Evolutionary conservation across 2,329 filamentous ascomycete species (phyloP), one percentile per base, ranked within the genome.

Genomic region (Colletotrichum navitas): DNA sequence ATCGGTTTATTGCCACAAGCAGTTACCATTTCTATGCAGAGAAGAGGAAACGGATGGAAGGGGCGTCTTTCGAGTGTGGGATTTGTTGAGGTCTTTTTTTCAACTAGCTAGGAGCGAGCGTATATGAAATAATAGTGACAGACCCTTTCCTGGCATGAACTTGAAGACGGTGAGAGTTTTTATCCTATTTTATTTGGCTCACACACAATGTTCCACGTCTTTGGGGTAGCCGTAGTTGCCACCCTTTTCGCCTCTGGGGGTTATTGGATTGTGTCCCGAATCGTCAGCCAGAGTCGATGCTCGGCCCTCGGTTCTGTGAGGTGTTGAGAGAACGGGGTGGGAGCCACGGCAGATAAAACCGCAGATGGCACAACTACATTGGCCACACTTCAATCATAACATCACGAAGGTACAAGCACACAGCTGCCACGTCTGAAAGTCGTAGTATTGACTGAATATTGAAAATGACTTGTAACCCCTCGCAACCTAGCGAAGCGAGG

Each of bases 401-500:
- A 24, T 45, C 16, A 16, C 58, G 12, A n/a, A 14, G 11, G 11
- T 7, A 24, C 21, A 5, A 18, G 29, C 21, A 34, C 26, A 18
- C 43, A 36, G 8, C 12, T 24, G 39, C 29, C 58, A n/a, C 43
- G n/a, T 29, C 21, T 26, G 32, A 26, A 16, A 8, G 16, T 21
- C 29, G 36, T 41, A 16, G 7, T 52, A 52, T 52, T 63, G 61
- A 55, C 49, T 34, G 24, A 3, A 24, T 63, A 32, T 45, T 34
- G 41, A 26, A 45, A 55, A 51, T 54, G 41, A 63, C 47, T 72
- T 56, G 54, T 45, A 55, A 54, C 63, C 41, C 68, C 58, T 63
- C 45, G 34, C 65, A 55, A 49, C 21, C 24, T 68, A 67, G 29
- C 45, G 60, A 32, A n/a, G 24, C 45, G 34, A n/a, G 32, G 11